Base-by-base conservation (phyloP, 2,329 filamentous ascomycete genomes). In the Ambrosiella xylebori region DNA sequence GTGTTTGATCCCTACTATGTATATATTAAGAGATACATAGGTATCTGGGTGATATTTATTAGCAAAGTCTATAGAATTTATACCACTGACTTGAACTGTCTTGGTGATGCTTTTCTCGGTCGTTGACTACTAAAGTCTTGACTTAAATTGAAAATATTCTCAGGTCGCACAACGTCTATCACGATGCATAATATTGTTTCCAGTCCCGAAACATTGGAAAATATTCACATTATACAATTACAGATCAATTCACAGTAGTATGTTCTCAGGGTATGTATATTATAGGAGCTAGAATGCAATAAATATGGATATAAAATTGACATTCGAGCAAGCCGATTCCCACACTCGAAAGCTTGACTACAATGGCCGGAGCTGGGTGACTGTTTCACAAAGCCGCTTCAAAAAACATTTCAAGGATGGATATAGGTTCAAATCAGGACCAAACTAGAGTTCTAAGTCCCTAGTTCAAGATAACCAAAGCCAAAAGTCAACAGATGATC, bases 351-450 rank as follows among this genome's bases (percentile, higher is more conserved):
- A 13, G 15, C 17, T 9, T 12, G 9, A 27, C 27, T 39, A 15
- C 35, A 15, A 17, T 40, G 15, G 38, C 15, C 15, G n/a, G 19
- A 27, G 19, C 37, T 9, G 37, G 37, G 52, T 54, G 52, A 15
- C 52, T 44, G 52, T 54, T 54, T 54, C 52, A 54, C 27, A 27
- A 54, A 51, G 47, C n/a, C 47, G 15, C 38, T 54, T 41, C 36
- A 41, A 54, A 19, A 53, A 38, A 13, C 9, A 38, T 37, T 37
- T 11, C 9, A 40, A 39, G 12, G 12, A 15, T 53, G 27, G 36
- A 7, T 37, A 27, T 38, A 27, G 4, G 27, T 7, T 47, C 44
- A 47, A 17, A 17, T 4, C 8, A 15, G 44, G 44, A 12, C 19
- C n/a, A 4, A 47, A 47, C 44, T 4, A 47, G 7, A 17, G 44